A percentile compares a stretch with the other conserved stretches of the same genome.
These are phyloP conservation scores for Mycena floridula DNA, from an alignment of 768 basidiomycete genomes.

Conservation along the genomic window DNA sequence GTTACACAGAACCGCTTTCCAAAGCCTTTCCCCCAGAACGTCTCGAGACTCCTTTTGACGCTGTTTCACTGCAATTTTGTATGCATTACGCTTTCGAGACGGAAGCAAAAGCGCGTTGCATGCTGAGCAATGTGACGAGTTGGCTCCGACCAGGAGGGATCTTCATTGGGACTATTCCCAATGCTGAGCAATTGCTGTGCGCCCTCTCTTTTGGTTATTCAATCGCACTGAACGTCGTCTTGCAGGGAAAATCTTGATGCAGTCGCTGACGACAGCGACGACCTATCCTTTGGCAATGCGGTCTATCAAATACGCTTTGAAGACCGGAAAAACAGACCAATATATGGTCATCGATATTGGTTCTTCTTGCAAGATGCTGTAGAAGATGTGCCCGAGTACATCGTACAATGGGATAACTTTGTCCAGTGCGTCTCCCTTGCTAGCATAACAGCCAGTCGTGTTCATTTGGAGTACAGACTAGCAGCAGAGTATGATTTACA, in stretches of 20 bases:
- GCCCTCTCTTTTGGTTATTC: constrained; percentile 23
- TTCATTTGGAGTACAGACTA: constrained; percentile 45
- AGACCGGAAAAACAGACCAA: constrained; percentile 49
- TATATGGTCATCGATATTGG: constrained; percentile 89
- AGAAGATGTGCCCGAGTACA: constrained; percentile 94
- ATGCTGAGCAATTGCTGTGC: constrained; percentile 78
- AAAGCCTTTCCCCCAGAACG: constrained; percentile 59
- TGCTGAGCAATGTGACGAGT: constrained; percentile 85
- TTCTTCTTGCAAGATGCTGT: constrained; percentile 95
- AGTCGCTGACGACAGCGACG: constrained; percentile 57
- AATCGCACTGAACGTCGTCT: constrained; percentile 1
- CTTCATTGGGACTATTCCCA: constrained; percentile 98
- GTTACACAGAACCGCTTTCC: constrained; percentile 70
- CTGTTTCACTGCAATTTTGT: constrained; percentile 98
- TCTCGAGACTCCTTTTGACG: constrained; percentile 75
- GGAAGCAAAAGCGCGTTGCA: constrained; percentile 77
- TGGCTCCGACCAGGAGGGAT: constrained; percentile 79
- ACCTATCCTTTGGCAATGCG: constrained; percentile 82
- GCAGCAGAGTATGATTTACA: constrained; percentile 77
- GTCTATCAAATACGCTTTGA: constrained; percentile 90
- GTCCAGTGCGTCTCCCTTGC: constrained; percentile 44
- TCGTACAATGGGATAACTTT: constrained; percentile 95
- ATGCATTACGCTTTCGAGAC: constrained; percentile 99
- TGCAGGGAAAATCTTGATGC: constrained; percentile 65
- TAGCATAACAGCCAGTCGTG: constrained; percentile 7